These are phyloP conservation scores for Monosporascus sp. DNA, from an alignment of 2,329 filamentous ascomycete genomes.

Conservation along the genomic window DNA sequence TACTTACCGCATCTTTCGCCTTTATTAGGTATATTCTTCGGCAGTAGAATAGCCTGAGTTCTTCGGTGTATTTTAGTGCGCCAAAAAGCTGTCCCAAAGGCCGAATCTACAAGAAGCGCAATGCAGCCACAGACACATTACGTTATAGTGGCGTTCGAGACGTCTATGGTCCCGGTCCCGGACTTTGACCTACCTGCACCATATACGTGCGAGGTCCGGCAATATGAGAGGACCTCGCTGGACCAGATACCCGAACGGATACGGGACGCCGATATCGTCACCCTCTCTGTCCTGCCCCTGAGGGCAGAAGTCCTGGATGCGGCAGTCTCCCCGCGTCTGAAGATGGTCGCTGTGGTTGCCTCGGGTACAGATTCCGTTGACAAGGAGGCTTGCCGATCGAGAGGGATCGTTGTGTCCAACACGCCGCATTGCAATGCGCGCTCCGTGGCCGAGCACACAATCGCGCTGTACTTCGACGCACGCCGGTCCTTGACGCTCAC, in stretches of 20 bases:
- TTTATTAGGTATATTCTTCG: too few relatives aligned
- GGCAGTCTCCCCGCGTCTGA: slow-evolving; percentile 23
- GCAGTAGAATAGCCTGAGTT: too few relatives aligned
- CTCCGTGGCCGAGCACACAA: slow-evolving; percentile 40
- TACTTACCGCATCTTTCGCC: too few relatives aligned
- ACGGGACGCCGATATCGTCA: slow-evolving; percentile 30
- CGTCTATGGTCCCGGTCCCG: slow-evolving; percentile 25
- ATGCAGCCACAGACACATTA: slow-evolving; percentile 17
- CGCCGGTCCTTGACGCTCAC: slow-evolving; percentile 31
- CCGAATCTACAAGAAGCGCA: too few relatives aligned
- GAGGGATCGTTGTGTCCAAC: slow-evolving; percentile 31
- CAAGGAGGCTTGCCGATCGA: slow-evolving; percentile 25
- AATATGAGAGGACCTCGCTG: slow-evolving; percentile 20
- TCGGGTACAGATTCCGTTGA: slow-evolving; percentile 34
- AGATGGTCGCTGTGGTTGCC: slow-evolving; percentile 30
- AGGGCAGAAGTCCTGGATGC: slow-evolving; percentile 18
- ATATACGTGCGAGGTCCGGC: slow-evolving; percentile 25
- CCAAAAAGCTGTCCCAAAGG: too few relatives aligned
- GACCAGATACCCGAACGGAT: slow-evolving; percentile 26
- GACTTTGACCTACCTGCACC: slow-evolving; percentile 22
- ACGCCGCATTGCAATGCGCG: slow-evolving; percentile 31
- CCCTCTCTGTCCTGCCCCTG: slow-evolving; percentile 29
- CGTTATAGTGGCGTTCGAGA: slow-evolving; percentile 30
- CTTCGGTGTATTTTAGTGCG: too few relatives aligned
- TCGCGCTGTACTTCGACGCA: slow-evolving; percentile 38